Conservation (phyloP, 306 rosid species). For the Gastrolobium bilobum region DNA sequence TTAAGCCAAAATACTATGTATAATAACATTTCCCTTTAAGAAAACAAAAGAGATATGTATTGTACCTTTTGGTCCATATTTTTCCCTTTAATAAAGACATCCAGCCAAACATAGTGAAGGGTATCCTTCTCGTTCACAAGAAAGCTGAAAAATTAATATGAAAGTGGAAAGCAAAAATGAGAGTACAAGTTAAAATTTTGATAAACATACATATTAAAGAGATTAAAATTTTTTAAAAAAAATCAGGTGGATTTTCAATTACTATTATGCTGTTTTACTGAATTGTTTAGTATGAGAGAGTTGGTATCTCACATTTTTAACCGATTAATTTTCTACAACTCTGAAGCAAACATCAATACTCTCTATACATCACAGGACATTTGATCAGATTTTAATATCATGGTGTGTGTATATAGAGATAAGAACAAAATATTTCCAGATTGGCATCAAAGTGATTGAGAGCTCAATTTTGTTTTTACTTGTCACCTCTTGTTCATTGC, state of each 20-base stretch:
- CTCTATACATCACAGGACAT: neutral
- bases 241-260: neutral
- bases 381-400: slow-evolving; percentile 9
- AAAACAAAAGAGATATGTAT: slow-evolving; percentile 5
- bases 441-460: slow-evolving; percentile 53
- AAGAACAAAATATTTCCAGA: slow-evolving; percentile 46
- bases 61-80: neutral
- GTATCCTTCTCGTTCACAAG: neutral
- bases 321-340: neutral
- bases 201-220: neutral
- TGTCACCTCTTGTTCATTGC: slow-evolving; percentile 51
- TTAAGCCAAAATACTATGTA: too few species aligned
- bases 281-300: neutral
- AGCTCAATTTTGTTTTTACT: slow-evolving; percentile 54
- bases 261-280: neutral
- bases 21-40: neutral
- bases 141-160: slow-evolving; percentile 5
- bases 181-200: neutral
- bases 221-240: neutral
- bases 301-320: neutral
- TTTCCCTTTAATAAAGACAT: neutral
- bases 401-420: slow-evolving; percentile 27
- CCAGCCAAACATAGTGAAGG: slow-evolving; percentile 7
- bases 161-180: neutral
- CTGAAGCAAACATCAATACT: neutral